Percentiles rank a stretch among this genome's conserved stretches.
These are phyloP conservation scores for Apiotrichum siamense DNA, from an alignment of 1,284 basidiomycete species.

Conservation along the genomic window DNA sequence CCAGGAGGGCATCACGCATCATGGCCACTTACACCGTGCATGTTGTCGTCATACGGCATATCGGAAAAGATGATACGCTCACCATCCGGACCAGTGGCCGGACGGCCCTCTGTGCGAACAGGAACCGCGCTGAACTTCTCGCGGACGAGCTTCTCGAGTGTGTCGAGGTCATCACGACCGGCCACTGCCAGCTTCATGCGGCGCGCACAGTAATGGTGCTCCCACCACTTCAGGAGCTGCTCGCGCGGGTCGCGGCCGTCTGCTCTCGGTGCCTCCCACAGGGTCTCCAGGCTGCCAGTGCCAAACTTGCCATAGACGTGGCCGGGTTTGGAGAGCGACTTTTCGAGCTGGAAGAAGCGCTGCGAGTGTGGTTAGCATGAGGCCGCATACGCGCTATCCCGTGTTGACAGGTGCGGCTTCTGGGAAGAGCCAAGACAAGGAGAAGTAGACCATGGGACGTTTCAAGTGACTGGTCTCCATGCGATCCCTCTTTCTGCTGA, in stretches of 20 bases:
- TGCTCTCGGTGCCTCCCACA: constrained; percentile 58
- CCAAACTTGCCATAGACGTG: constrained; percentile 91
- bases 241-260: constrained; percentile 79
- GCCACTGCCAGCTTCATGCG: constrained; percentile 88
- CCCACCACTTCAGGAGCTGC: constrained; percentile 93
- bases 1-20: background rate
- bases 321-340: constrained; percentile 69
- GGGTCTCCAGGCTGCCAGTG: constrained; percentile 78
- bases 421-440: too few species aligned
- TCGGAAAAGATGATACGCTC: constrained; percentile 57
- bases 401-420: too few species aligned
- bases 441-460: too few species aligned
- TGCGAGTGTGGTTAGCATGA: constrained; percentile 51
- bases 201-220: constrained; percentile 83
- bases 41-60: constrained; percentile 66
- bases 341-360: constrained; percentile 96
- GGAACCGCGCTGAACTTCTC: constrained; percentile 42
- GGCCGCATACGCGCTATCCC: too few species aligned
- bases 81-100: constrained; percentile 34
- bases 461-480: too few species aligned
- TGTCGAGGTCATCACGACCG: constrained; percentile 64
- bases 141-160: constrained; percentile 42
- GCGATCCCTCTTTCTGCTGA: too few species aligned
- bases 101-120: constrained; percentile 35
- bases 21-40: constrained; percentile 69